Conservation (phyloP, 805 yeast species). For the Ogataea polymorpha region DNA sequence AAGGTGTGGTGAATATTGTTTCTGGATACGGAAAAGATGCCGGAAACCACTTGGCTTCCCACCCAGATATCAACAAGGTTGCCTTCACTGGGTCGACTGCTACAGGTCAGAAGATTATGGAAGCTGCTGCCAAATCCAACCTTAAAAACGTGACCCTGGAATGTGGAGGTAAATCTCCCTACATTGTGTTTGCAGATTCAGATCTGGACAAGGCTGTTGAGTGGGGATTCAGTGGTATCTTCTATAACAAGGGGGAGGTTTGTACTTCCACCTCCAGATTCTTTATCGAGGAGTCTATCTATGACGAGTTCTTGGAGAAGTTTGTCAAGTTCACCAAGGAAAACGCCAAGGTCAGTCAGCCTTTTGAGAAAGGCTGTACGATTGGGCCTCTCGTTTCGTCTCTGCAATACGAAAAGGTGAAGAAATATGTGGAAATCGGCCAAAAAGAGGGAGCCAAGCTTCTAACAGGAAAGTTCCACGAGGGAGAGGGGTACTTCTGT, state of each 20-base stretch:
- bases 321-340: constrained; percentile 37
- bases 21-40: constrained; percentile 71
- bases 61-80: constrained; percentile 63
- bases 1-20: constrained; percentile 71
- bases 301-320: constrained; percentile 39
- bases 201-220: constrained; percentile 50
- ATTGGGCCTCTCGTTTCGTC: constrained; percentile 76
- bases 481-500: constrained; percentile 62
- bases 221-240: constrained; percentile 48
- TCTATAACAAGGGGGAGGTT: constrained; percentile 47
- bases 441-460: constrained; percentile 66
- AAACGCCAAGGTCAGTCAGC: constrained; percentile 58
- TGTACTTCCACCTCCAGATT: constrained; percentile 47
- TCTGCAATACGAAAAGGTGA: constrained; percentile 63
- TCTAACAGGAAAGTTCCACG: constrained; percentile 62
- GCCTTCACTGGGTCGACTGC: constrained; percentile 83
- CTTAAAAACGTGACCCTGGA: constrained; percentile 58
- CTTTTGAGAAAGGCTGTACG: constrained; percentile 61
- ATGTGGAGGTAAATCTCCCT: constrained; percentile 61
- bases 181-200: constrained; percentile 49
- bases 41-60: constrained; percentile 65
- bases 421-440: constrained; percentile 65
- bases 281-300: constrained; percentile 41
- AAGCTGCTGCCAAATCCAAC: constrained; percentile 55
- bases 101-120: constrained; percentile 68